phyloP scores from a whole-genome alignment of 371 early-diverging fungal species.

The Mucor irregularis region DNA sequence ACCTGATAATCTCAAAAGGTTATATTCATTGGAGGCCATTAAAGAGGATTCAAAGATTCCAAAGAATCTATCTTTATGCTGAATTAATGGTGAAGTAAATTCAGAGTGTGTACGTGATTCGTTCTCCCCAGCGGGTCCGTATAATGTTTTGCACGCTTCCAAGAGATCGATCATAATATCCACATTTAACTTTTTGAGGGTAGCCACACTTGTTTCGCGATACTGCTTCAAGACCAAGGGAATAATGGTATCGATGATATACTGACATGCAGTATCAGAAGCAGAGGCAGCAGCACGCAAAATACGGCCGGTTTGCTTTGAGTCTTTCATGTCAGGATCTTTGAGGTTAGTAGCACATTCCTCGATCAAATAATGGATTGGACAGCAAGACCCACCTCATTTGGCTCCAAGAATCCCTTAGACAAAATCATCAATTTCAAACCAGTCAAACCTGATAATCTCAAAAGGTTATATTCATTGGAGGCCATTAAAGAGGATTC shows the following conservation, averaged over 20 bases:
- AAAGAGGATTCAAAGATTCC: constrained; percentile 63
- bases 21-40: constrained; percentile 70
- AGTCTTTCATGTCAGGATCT: constrained; percentile 74
- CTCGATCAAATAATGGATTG: constrained; percentile 59
- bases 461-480: constrained; percentile 74
- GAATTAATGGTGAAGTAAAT: constrained; percentile 55
- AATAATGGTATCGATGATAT: constrained; percentile 53
- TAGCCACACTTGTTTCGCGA: constrained; percentile 53
- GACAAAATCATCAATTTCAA: constrained; percentile 66
- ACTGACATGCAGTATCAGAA: constrained; percentile 70
- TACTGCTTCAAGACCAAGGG: constrained; percentile 61
- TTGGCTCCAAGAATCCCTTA: constrained; percentile 52
- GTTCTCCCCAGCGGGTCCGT: constrained; percentile 53
- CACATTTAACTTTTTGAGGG: constrained; percentile 61
- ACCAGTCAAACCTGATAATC: constrained; percentile 68
- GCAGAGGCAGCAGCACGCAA: constrained; percentile 67
- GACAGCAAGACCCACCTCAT: constrained; percentile 63
- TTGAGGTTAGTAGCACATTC: constrained; percentile 70
- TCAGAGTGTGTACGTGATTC: constrained; percentile 14
- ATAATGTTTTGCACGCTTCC: constrained; percentile 59
- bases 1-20: constrained; percentile 64
- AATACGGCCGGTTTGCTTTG: constrained; percentile 68
- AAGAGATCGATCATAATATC: constrained; percentile 71
- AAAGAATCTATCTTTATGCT: constrained; percentile 70
- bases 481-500: constrained; percentile 55